Base-by-base conservation (phyloP, 2,329 filamentous ascomycete species). In the Endothia cerciana region DNA sequence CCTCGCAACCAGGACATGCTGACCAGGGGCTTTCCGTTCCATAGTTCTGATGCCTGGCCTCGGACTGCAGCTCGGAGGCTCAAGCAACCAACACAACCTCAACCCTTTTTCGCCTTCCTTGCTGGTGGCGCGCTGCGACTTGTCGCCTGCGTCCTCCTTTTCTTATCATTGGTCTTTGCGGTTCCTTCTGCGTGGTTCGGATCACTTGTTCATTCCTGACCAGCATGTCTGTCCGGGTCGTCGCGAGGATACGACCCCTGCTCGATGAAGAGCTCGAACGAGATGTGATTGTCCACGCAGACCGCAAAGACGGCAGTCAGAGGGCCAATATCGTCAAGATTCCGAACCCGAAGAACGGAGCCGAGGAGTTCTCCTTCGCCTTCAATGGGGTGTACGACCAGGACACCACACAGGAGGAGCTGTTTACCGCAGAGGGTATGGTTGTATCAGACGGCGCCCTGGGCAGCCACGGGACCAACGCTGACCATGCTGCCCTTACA, bases 301-400 rank as follows among this genome's bases (percentile, higher is more conserved):
- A 89, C 58, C 87, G 84, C 68, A 85, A 83, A 65, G 85, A 89
- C 61, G 80, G 86, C 57, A 85, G 85, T 70, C 85, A 83, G 70
- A 83, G 88, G 25, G 87, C 85, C 69, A 89, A 84, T 33, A 80
- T 96, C 38, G 88, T 98, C 74, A 90, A 91, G 76, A 96, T 98
- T 73, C 94, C 94, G 3, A 97, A 93, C 75, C 94, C 94, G 0
- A 97, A 95, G 81, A 97, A 97, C 74, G 91, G 92, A 70, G 83
- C 86, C 28, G 94, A 98, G 78, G 91, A 94, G 74, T 98, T 94
- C 79, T 93, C 91, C 63, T 99, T 98, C 77, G 88, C 94, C 62
- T 98, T 98, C 84, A 96, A 95, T 82, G 87, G 91, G 71, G 94
- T 98, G 64, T 98, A 97, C 77, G 92, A 92, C 74, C 87, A 90